Base-by-base conservation (phyloP, 768 basidiomycete genomes). In the Suillus subalutaceus region DNA sequence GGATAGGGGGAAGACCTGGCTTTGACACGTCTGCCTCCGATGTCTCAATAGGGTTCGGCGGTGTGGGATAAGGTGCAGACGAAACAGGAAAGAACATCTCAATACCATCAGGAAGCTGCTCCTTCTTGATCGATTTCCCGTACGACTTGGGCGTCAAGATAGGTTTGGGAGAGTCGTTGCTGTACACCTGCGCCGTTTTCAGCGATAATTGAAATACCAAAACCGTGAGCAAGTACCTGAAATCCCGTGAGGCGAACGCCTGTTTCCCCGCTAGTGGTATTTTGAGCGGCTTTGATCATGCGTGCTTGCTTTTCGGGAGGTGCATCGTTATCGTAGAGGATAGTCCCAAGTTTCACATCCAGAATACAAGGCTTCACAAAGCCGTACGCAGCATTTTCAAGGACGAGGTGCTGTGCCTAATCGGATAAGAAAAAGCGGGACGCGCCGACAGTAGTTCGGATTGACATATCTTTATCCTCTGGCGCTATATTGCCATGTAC, bases 291-390 rank as follows among this genome's bases (percentile, higher is more conserved):
- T 71, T 86, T 83, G 64, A 85, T 80, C 96, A 96, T 96, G 32
- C 92, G 87, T 48, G 79, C 84, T 66, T 85, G 83, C 79, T 99
- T 99, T 65, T 92, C 93, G 2, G 85, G 82, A 0, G 84, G 75
- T 6, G 91, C 84, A 13, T 74, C 73, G 26, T 89, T 85, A 61
- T 93, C 94, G 68, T 92, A 93, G n/a, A 99, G 84, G 1, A 91
- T 82, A 0, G 91, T 96, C 1, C 97, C 97, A 18, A 99, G 90
- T 77, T 99, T 99, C 74, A 95, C 83, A 75, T 99, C 97, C 37
- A 98, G 81, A 65, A 97, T 85, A 70, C 92, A 94, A 7, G 96
- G 96, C 74, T 88, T 90, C 43, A 78, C 71, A 80, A 96, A 98
- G 1, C 83, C 73, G 69, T 90, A 77, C 2, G 91, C 78, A 15